A percentile compares a stretch with the other conserved stretches of the same genome.
These are phyloP conservation scores for Mallotus repandus DNA, from an alignment of 441 rosid species.

Conservation along the genomic window DNA sequence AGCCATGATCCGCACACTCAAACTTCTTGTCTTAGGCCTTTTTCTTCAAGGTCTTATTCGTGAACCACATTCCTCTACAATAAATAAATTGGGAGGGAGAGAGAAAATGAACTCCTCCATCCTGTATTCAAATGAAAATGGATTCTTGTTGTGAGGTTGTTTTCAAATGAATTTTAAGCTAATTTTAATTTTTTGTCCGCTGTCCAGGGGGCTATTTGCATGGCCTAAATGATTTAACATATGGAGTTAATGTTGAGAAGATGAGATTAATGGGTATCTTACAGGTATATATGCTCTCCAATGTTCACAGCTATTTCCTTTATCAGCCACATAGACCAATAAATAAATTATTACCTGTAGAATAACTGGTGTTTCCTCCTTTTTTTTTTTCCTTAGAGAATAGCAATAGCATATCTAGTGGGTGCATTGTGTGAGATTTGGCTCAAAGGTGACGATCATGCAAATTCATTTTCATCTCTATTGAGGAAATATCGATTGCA, in stretches of 20 bases:
- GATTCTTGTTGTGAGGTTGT: neutral
- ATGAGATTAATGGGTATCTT: slow-evolving; percentile 78
- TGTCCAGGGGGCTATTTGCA: slow-evolving; percentile 79
- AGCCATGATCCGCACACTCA: slow-evolving; percentile 51
- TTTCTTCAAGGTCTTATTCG: slow-evolving; percentile 65
- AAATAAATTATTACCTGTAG: neutral
- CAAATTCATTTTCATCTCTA: slow-evolving; percentile 39
- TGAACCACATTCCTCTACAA: slow-evolving; percentile 1
- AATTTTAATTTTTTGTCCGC: slow-evolving; percentile 13
- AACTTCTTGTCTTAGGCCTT: slow-evolving; percentile 61
- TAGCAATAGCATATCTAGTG: slow-evolving; percentile 66
- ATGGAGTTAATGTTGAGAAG: slow-evolving; percentile 56
- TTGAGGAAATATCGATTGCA: slow-evolving; percentile 54
- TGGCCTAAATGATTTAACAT: slow-evolving; percentile 55
- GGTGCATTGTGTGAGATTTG: slow-evolving; percentile 83
- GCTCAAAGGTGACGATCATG: slow-evolving; percentile 51
- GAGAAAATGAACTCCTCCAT: neutral
- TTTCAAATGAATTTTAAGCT: neutral
- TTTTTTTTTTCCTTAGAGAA: slow-evolving; percentile 45
- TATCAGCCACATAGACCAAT: neutral
- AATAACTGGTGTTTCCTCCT: slow-evolving; percentile 14
- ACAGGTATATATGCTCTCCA: slow-evolving; percentile 47
- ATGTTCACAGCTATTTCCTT: neutral
- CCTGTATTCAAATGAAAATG: neutral
- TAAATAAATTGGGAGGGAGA: neutral